phyloP scores from a whole-genome alignment of 2,329 filamentous ascomycete species.

The Ploettnerulaceae sp. region DNA sequence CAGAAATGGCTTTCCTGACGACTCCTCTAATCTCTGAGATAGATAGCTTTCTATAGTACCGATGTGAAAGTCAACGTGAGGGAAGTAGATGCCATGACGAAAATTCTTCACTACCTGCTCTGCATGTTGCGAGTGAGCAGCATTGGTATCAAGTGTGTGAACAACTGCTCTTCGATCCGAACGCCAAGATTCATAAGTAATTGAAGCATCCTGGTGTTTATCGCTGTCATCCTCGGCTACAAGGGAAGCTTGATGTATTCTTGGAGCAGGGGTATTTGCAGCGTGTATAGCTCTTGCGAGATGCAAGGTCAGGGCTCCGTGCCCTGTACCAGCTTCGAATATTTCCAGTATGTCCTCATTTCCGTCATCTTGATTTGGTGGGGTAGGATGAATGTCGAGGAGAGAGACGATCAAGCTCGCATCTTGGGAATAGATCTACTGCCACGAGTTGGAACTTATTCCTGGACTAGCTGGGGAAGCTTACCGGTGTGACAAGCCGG shows the following conservation, averaged over 20 bases:
- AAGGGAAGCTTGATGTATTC: slow-evolving; percentile 27
- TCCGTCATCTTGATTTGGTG: slow-evolving; percentile 60
- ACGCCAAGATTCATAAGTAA: slow-evolving; percentile 25
- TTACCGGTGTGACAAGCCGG: slow-evolving; percentile 70
- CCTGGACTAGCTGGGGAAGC: slow-evolving; percentile 22
- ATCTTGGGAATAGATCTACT: slow-evolving; percentile 68
- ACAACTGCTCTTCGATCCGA: slow-evolving; percentile 59
- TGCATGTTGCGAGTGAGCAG: slow-evolving; percentile 59
- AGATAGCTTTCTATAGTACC: slow-evolving; percentile 63
- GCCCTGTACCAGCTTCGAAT: slow-evolving; percentile 80
- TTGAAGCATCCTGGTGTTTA: not conserved
- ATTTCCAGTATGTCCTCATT: slow-evolving; percentile 55
- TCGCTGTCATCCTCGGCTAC: not conserved
- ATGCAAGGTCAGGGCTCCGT: slow-evolving; percentile 72
- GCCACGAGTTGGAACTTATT: slow-evolving; percentile 20
- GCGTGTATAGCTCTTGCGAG: slow-evolving; percentile 72
- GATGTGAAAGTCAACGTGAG: slow-evolving; percentile 69
- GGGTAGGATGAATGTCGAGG: slow-evolving; percentile 65
- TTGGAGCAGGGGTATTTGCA: slow-evolving; percentile 54
- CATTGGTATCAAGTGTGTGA: slow-evolving; percentile 66
- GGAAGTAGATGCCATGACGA: slow-evolving; percentile 63
- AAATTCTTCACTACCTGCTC: slow-evolving; percentile 61
- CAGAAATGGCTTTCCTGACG: slow-evolving; percentile 54
- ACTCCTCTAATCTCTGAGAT: slow-evolving; percentile 42
- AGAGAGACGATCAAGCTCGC: slow-evolving; percentile 70